These are phyloP conservation scores for Alloascoidea africana DNA, from an alignment of 805 yeast species.

Conservation along the genomic window DNA sequence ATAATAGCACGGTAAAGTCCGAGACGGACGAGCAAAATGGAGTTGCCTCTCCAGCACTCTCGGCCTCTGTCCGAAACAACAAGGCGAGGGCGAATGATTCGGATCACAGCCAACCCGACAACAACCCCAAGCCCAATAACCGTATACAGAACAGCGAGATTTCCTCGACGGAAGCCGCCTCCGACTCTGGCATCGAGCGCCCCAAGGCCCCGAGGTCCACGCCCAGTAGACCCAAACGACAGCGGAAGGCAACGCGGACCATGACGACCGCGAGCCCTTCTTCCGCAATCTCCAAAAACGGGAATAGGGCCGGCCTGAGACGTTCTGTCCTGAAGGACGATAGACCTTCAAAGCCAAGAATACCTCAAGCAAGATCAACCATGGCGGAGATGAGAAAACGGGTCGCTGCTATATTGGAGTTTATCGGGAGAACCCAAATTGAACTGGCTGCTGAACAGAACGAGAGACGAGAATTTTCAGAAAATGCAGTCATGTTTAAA, in stretches of 20 bases:
- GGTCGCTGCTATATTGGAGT: slow-evolving; percentile 66
- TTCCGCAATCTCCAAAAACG: too few relatives aligned
- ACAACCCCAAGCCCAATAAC: too few relatives aligned
- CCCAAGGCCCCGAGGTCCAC: neutral
- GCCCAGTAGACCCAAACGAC: neutral
- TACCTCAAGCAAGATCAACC: slow-evolving; percentile 48
- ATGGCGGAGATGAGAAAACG: slow-evolving; percentile 60
- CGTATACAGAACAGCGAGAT: neutral
- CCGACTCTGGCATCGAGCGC: neutral
- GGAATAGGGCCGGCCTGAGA: slow-evolving; percentile 4
- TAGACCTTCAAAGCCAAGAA: slow-evolving; percentile 57
- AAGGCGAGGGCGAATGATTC: too few relatives aligned
- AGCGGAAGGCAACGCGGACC: neutral
- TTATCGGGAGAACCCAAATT: slow-evolving; percentile 57
- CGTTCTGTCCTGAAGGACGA: slow-evolving; percentile 16
- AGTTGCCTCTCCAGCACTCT: too few relatives aligned
- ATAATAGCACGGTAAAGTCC: too few relatives aligned
- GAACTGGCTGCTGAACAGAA: slow-evolving; percentile 53
- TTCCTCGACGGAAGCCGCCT: neutral
- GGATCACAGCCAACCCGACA: too few relatives aligned
- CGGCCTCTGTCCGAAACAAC: too few relatives aligned
- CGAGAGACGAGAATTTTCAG: slow-evolving; percentile 29
- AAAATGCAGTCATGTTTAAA: slow-evolving; percentile 6
- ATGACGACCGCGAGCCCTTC: neutral
- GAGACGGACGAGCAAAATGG: too few relatives aligned